Percentiles rank a stretch among this genome's conserved stretches.
These are phyloP conservation scores for Thelephora terrestris DNA, from an alignment of 1,284 basidiomycete genomes.

Conservation along the genomic window DNA sequence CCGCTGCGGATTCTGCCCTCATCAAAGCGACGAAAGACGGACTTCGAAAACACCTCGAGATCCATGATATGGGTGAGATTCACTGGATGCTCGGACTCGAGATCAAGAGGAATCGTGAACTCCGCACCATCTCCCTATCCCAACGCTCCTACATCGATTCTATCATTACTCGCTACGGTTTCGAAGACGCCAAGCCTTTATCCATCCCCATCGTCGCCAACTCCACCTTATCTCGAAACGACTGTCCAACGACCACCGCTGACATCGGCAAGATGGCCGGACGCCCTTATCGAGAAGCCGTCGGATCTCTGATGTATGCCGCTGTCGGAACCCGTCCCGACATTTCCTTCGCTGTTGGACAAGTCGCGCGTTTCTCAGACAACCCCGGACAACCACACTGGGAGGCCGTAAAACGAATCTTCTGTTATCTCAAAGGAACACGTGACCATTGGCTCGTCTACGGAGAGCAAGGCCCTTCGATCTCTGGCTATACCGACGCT, in stretches of 20 bases:
- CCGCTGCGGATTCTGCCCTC: constrained; percentile 8
- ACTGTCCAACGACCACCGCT: background rate
- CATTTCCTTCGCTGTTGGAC: constrained; percentile 28
- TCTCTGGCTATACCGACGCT: constrained; percentile 32
- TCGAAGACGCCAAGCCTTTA: constrained; percentile 19
- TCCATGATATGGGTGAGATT: constrained; percentile 14
- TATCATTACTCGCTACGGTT: constrained; percentile 24
- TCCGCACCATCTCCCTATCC: constrained; percentile 21
- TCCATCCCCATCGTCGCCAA: constrained; percentile 23
- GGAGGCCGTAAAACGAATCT: constrained; percentile 26
- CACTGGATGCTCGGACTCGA: constrained; percentile 15
- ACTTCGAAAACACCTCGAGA: constrained; percentile 7
- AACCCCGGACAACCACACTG: constrained; percentile 23
- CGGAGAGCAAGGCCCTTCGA: constrained; percentile 13
- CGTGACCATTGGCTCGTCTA: constrained; percentile 20
- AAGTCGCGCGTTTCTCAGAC: constrained; percentile 25
- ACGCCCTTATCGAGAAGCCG: constrained; percentile 20
- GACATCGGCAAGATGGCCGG: constrained; percentile 2
- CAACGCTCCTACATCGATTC: constrained; percentile 29
- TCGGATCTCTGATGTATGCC: constrained; percentile 32
- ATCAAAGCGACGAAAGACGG: background rate
- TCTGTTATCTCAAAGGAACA: constrained; percentile 35
- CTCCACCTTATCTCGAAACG: constrained; percentile 9
- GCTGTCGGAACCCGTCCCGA: constrained; percentile 29
- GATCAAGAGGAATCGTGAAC: constrained; percentile 20